Percentiles rank a stretch among this genome's conserved stretches.
Evolutionary conservation across 2,329 filamentous ascomycete species (phyloP).

Genomic region (Myriosclerotinia scirpicola): DNA sequence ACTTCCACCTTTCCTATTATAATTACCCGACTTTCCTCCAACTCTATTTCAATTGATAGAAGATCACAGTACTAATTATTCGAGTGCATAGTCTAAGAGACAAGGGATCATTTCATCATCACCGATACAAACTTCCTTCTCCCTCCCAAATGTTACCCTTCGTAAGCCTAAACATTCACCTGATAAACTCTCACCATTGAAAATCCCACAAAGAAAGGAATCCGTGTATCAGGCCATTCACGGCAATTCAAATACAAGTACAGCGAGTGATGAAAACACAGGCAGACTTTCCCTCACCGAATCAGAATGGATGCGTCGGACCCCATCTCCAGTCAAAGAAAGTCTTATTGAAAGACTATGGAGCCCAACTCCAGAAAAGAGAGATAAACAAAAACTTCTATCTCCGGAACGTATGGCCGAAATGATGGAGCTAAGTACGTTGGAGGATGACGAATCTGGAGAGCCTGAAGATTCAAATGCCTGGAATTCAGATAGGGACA

Average conservation of each 20-base stretch:
- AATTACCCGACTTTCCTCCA: neutral
- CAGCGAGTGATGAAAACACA: slow-evolving; percentile 23
- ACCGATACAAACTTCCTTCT: slow-evolving; percentile 20
- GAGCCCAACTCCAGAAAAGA: slow-evolving; percentile 18
- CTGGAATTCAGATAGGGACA: neutral
- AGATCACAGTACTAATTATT: neutral
- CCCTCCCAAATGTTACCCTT: slow-evolving; percentile 30
- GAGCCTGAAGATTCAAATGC: neutral
- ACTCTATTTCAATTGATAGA: neutral
- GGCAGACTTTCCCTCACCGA: slow-evolving; percentile 31
- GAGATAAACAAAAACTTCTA: slow-evolving; percentile 8
- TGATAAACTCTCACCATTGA: neutral
- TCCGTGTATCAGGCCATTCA: neutral
- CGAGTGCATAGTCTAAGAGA: slow-evolving; percentile 18
- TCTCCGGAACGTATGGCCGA: neutral
- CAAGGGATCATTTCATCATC: slow-evolving; percentile 25
- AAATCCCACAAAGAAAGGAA: neutral
- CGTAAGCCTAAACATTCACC: slow-evolving; percentile 23
- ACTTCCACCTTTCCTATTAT: too few species aligned
- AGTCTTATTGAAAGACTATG: slow-evolving; percentile 15
- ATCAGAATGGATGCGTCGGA: slow-evolving; percentile 36
- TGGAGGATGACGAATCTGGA: neutral
- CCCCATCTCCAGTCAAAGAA: slow-evolving; percentile 28
- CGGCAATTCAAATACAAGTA: neutral
- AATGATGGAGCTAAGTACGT: slow-evolving; percentile 11